Evolutionary conservation across 352 stramenopile genomes (phyloP).

Genomic region (Phytophthora kernoviae): DNA sequence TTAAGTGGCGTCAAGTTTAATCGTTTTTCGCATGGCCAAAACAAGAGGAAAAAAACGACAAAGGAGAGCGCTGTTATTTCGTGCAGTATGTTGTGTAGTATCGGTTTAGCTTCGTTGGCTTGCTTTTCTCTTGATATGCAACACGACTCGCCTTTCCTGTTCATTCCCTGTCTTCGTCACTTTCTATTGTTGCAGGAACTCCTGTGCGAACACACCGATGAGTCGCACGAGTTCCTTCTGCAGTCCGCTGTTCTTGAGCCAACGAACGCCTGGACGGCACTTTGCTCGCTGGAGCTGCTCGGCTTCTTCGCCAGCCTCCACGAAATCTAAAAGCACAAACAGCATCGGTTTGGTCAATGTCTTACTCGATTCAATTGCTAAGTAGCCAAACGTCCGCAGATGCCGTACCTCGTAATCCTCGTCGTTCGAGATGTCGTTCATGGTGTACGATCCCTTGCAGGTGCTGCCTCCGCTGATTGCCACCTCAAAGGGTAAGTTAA

Average conservation of each 20-base stretch:
- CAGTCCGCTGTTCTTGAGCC: slow-evolving; percentile 47
- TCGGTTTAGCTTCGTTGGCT: slow-evolving; percentile 1
- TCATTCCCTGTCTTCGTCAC: slow-evolving; percentile 9
- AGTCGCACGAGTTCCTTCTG: slow-evolving; percentile 73
- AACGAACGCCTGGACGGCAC: slow-evolving; percentile 59
- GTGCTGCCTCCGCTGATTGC: slow-evolving; percentile 44
- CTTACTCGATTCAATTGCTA: not conserved
- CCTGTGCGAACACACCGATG: slow-evolving; percentile 56
- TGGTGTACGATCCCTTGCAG: slow-evolving; percentile 70
- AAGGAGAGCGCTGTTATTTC: slow-evolving; percentile 16
- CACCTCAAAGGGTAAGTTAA: slow-evolving; percentile 78
- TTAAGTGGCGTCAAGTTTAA: slow-evolving; percentile 8
- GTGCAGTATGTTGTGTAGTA: slow-evolving; percentile 20
- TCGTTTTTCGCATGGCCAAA: not conserved
- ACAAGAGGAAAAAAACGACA: slow-evolving; percentile 2
- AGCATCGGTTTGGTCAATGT: not conserved
- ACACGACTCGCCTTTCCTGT: slow-evolving; percentile 12
- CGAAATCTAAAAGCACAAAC: slow-evolving; percentile 47
- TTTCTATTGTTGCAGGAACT: slow-evolving; percentile 77
- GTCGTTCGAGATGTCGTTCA: slow-evolving; percentile 90
- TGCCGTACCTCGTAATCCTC: slow-evolving; percentile 79
- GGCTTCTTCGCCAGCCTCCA: slow-evolving; percentile 61
- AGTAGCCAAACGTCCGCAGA: not conserved
- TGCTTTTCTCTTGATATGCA: slow-evolving; percentile 16
- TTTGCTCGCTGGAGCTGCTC: slow-evolving; percentile 40